Base-by-base conservation (phyloP, 2,329 filamentous ascomycete genomes). In the Pseudogymnoascus sp. region DNA sequence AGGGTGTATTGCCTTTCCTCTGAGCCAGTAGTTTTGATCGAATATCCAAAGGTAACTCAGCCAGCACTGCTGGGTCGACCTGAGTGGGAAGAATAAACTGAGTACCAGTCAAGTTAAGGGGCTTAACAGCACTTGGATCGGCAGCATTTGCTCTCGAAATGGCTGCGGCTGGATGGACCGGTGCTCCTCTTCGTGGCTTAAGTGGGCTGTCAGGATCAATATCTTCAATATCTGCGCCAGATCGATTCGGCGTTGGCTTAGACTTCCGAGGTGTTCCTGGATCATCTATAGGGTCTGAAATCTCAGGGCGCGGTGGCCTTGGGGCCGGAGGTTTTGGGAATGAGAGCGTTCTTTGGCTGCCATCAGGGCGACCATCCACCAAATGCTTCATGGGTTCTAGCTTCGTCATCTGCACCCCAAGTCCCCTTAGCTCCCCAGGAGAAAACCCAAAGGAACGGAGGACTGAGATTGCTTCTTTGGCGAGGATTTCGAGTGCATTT, bases 371-470 rank as follows among this genome's bases (percentile, higher is more conserved):
- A 1, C 77, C 82, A n/a, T 81, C 77, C 0, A 74, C 69, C 2
- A 79, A 77, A 13, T 76, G 71, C 70, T 90, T 96, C 69, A 94
- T 77, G 0, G 89, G 85, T 68, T 97, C 92, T 3, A 99, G 81
- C 73, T 92, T 97, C 12, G 92, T 94, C 85, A 97, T 89, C 72
- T 97, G 93, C 0, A 97, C 84, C 0, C 94, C 94, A 8, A 99
- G 79, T 0, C 94, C 94, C 70, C 94, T 84, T n/a, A 99, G 80
- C 72, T 99, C 94, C 8, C 93, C 94, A 0, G 94, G 91, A 2
- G 89, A 90, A 69, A 97, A 91, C 25, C 84, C 87, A 73, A 90
- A 93, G 2, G 88, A 87, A 61, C 89, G 87, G 61, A 99, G 76
- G 60, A 97, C 89, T 0, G 88, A 87, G n/a, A 96, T 79, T 0